Evolutionary conservation across 2,329 filamentous ascomycete genomes (phyloP).

Genomic region (Celoporthe dispersa): DNA sequence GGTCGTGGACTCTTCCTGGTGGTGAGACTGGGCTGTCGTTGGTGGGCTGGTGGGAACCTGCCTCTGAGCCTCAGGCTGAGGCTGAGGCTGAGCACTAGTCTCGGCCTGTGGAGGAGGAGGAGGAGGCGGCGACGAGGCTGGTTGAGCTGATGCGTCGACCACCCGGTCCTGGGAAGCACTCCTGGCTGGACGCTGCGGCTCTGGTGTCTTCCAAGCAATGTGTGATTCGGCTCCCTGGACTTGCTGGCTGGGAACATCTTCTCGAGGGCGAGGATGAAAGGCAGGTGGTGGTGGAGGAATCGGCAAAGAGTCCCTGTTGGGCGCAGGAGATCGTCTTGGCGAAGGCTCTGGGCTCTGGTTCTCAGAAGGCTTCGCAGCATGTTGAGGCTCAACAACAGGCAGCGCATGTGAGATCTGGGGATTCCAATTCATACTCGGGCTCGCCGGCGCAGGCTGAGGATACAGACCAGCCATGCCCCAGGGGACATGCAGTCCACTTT

Average conservation of each 20-base stretch:
- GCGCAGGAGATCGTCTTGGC: background rate
- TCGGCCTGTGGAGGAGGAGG: background rate
- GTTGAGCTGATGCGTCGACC: background rate
- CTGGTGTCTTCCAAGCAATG: background rate
- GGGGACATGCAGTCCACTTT: slow-evolving; percentile 2
- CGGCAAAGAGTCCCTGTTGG: background rate
- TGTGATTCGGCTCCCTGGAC: background rate
- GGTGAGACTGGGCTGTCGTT: background rate
- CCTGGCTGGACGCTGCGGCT: background rate
- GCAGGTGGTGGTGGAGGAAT: background rate
- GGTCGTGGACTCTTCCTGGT: background rate
- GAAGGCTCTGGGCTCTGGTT: background rate
- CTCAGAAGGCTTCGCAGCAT: background rate
- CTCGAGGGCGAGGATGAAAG: background rate
- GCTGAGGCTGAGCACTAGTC: background rate
- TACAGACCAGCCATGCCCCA: slow-evolving; percentile 22
- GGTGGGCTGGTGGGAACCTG: background rate
- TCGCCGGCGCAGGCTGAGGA: slow-evolving; percentile 14
- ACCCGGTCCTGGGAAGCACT: background rate
- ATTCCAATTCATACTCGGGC: background rate
- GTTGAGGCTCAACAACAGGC: slow-evolving; percentile 2
- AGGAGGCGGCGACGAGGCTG: background rate
- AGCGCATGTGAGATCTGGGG: background rate
- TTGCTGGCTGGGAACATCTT: background rate
- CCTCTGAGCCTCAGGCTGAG: background rate